Evolutionary conservation across 1,139 yeast genomes (phyloP).

Genomic region (Barnettozyma hawaiiensis): DNA sequence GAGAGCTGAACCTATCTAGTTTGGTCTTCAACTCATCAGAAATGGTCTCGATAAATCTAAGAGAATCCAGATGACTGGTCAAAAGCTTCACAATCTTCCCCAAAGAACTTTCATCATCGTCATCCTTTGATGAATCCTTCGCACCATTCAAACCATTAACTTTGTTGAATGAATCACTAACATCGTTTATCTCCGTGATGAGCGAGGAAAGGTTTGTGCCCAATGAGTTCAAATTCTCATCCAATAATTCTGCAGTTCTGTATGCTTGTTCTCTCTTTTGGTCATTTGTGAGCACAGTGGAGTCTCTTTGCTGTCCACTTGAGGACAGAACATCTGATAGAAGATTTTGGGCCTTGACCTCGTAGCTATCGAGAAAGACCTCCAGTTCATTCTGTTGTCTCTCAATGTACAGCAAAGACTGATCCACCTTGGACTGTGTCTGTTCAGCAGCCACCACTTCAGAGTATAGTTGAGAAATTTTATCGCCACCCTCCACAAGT

Average conservation of each 20-base stretch:
- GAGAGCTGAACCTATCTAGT: slow-evolving; percentile 32
- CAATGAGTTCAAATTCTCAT: slow-evolving; percentile 71
- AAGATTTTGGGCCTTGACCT: slow-evolving; percentile 69
- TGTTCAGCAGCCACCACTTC: slow-evolving; percentile 82
- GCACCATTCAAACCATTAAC: slow-evolving; percentile 29
- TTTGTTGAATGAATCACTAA: slow-evolving; percentile 77
- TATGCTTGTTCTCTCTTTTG: slow-evolving; percentile 90
- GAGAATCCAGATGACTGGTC: slow-evolving; percentile 83
- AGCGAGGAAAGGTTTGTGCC: slow-evolving; percentile 72
- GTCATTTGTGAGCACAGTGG: slow-evolving; percentile 40
- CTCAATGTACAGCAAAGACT: slow-evolving; percentile 77
- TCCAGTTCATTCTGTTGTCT: slow-evolving; percentile 93
- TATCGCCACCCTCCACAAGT: slow-evolving; percentile 79
- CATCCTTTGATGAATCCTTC: slow-evolving; percentile 24
- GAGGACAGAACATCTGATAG: slow-evolving; percentile 39
- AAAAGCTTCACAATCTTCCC: slow-evolving; percentile 68
- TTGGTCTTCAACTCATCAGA: slow-evolving; percentile 66
- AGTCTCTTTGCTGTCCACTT: slow-evolving; percentile 21
- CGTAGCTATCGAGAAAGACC: slow-evolving; percentile 74
- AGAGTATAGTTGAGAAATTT: slow-evolving; percentile 69
- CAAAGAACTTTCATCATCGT: slow-evolving; percentile 40
- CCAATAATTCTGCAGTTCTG: slow-evolving; percentile 78
- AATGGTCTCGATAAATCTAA: slow-evolving; percentile 77
- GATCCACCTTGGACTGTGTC: slow-evolving; percentile 80
- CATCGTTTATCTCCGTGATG: slow-evolving; percentile 80